These are phyloP conservation scores for Aegilops umbellulata DNA, from an alignment of 176 grass and related monocot genomes.

Conservation along the genomic window DNA sequence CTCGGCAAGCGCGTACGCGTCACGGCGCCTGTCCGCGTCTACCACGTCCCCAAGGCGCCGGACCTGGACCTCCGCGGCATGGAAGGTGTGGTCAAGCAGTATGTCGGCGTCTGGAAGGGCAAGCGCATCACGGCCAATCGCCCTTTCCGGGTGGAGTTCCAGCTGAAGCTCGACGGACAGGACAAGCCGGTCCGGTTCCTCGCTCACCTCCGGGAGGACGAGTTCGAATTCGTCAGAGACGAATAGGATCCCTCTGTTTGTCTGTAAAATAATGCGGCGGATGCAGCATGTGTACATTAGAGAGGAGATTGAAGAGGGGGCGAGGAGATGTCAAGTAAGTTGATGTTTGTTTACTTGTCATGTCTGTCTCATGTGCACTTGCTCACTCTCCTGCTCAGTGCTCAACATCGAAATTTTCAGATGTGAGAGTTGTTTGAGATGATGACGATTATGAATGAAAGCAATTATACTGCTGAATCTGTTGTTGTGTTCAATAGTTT, in stretches of 20 bases:
- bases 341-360: constrained; percentile 25
- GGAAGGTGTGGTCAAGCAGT: constrained; percentile 85
- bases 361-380: not conserved
- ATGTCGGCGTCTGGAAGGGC: constrained; percentile 76
- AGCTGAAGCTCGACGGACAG: constrained; percentile 53
- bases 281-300: constrained; percentile 38
- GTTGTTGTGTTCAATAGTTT: not conserved
- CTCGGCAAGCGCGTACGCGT: constrained; percentile 76
- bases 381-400: constrained; percentile 20
- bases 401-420: constrained; percentile 38
- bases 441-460: constrained; percentile 16
- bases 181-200: constrained; percentile 69
- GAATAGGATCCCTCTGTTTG: constrained; percentile 18
- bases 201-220: constrained; percentile 80
- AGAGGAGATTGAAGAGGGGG: not conserved
- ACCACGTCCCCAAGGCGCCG: constrained; percentile 83
- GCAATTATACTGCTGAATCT: constrained; percentile 18
- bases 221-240: constrained; percentile 80
- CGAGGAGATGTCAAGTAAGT: constrained; percentile 40
- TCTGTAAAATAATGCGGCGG: constrained; percentile 16
- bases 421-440: constrained; percentile 17
- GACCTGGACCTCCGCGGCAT: constrained; percentile 70
- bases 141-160: constrained; percentile 80
- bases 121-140: constrained; percentile 80
- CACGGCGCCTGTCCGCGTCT: constrained; percentile 61